phyloP scores from a whole-genome alignment of 257 asterid species.

The Nyctanthes arbortristis region DNA sequence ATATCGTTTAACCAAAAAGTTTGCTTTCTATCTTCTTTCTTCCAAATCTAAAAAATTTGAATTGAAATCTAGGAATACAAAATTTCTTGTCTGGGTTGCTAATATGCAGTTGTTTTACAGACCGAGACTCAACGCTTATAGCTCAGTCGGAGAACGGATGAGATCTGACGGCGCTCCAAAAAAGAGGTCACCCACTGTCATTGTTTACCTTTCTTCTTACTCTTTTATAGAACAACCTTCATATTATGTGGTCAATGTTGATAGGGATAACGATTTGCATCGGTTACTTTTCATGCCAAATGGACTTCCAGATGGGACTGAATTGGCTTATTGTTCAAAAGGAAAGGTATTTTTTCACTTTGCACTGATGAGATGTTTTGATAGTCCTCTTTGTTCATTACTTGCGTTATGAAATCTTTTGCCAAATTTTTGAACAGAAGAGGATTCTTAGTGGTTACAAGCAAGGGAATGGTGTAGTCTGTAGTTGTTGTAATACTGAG shows the following conservation, averaged over 20 bases:
- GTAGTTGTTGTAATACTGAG: slow-evolving; percentile 86
- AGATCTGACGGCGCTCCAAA: slow-evolving; percentile 71
- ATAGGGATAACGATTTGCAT: slow-evolving; percentile 95
- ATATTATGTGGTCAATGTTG: slow-evolving; percentile 18
- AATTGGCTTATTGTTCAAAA: slow-evolving; percentile 87
- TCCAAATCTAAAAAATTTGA: not conserved
- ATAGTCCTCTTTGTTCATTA: slow-evolving; percentile 14
- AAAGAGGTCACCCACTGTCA: slow-evolving; percentile 59
- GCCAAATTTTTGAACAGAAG: slow-evolving; percentile 43
- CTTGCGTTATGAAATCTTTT: slow-evolving; percentile 4
- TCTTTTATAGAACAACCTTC: not conserved
- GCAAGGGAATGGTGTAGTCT: slow-evolving; percentile 89
- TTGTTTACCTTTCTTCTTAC: slow-evolving; percentile 3
- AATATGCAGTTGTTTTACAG: slow-evolving; percentile 48
- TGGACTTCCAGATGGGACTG: slow-evolving; percentile 99
- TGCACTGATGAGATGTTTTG: not conserved
- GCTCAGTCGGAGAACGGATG: slow-evolving; percentile 51
- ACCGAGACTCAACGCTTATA: slow-evolving; percentile 56
- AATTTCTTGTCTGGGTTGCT: slow-evolving; percentile 19
- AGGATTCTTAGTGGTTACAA: slow-evolving; percentile 93
- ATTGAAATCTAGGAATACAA: not conserved
- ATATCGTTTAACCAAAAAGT: slow-evolving; percentile 77
- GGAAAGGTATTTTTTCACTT: slow-evolving; percentile 73
- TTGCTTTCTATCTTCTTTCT: slow-evolving; percentile 24
- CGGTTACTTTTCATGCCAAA: slow-evolving; percentile 89